phyloP scores from a whole-genome alignment of 331 rosid genomes.

The Dryas integrifolia region DNA sequence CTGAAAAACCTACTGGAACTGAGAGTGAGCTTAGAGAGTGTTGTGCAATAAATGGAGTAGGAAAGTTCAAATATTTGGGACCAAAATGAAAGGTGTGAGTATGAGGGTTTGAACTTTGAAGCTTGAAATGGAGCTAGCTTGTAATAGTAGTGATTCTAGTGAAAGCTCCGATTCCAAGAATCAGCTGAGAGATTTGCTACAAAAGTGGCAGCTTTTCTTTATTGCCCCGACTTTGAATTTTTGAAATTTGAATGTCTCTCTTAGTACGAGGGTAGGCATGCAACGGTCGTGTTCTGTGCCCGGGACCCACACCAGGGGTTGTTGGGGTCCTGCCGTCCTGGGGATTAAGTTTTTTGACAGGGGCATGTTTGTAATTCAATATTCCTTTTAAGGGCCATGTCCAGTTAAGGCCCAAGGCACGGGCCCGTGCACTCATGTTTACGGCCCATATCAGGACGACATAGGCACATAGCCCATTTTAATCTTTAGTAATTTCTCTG shows the following conservation, averaged over 20 bases:
- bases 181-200: not conserved
- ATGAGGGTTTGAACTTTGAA: not conserved
- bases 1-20: not conserved
- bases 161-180: constrained; percentile 37
- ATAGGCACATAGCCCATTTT: no score
- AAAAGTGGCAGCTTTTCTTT: constrained; percentile 39
- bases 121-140: constrained; percentile 23
- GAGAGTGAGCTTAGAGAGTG: not conserved
- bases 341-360: not conserved
- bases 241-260: constrained; percentile 50
- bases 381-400: no score
- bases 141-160: not conserved
- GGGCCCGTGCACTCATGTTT: no score
- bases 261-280: not conserved
- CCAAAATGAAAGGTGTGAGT: not conserved
- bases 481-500: no score
- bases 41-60: not conserved
- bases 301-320: not conserved
- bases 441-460: no score
- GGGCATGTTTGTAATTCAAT: no score
- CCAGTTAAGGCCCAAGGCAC: no score
- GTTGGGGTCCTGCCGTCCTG: not conserved
- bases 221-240: constrained; percentile 24
- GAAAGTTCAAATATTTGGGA: not conserved
- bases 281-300: constrained; percentile 40